phyloP scores from a whole-genome alignment of 345 rosid genomes.

The Camelina hispida region DNA sequence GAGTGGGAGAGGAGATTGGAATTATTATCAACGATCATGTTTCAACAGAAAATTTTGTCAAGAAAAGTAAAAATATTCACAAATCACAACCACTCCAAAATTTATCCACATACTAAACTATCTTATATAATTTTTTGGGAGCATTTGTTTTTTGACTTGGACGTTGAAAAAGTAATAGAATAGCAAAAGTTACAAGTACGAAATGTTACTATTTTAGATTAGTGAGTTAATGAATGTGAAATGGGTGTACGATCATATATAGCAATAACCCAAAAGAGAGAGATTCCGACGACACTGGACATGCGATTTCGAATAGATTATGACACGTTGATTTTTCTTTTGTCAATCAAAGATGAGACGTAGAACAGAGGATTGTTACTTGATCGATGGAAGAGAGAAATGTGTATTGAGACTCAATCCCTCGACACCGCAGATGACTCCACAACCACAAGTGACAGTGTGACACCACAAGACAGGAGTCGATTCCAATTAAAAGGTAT shows the following conservation, averaged over 20 bases:
- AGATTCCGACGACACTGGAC: background rate
- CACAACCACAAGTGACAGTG: no score
- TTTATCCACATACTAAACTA: background rate
- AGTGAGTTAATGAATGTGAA: background rate
- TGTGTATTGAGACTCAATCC: background rate
- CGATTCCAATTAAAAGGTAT: slow-evolving; percentile 37
- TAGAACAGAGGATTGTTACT: background rate
- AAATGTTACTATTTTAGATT: background rate
- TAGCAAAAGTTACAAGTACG: background rate
- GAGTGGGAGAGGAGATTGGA: background rate
- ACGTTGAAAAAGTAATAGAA: background rate
- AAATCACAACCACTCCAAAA: background rate
- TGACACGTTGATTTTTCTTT: background rate
- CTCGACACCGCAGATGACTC: slow-evolving; percentile 8
- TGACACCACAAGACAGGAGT: background rate
- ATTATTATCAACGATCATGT: background rate
- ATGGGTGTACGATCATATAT: background rate
- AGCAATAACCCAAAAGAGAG: background rate
- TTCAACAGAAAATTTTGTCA: background rate
- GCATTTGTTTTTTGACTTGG: background rate
- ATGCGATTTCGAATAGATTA: background rate
- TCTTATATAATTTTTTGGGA: background rate
- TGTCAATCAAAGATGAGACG: background rate
- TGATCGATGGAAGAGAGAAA: background rate
- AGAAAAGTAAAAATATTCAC: background rate